Conservation (phyloP, 345 rosid species). For the Heritiera fomes region DNA sequence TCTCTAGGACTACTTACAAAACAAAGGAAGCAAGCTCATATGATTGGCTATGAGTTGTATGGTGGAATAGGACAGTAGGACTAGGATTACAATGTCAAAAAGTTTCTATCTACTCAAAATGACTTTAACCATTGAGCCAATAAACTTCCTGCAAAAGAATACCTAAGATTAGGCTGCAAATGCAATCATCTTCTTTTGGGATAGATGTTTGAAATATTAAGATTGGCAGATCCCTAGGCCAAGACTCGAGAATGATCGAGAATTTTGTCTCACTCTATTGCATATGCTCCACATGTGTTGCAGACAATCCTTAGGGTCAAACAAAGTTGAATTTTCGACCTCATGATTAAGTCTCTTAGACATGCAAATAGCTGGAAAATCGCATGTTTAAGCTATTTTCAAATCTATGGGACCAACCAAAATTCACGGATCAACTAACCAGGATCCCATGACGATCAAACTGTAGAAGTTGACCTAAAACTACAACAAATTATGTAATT, state of each 20-base stretch:
- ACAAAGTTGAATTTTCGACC: slow-evolving; percentile 28
- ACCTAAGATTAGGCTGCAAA: slow-evolving; percentile 8
- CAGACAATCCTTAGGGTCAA: slow-evolving; percentile 22
- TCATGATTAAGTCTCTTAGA: slow-evolving; percentile 19
- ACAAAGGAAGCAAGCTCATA: neutral
- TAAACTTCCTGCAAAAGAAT: slow-evolving; percentile 24
- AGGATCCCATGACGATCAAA: slow-evolving; percentile 20
- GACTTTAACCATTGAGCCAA: slow-evolving; percentile 39
- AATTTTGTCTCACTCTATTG: slow-evolving; percentile 18
- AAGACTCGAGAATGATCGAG: neutral
- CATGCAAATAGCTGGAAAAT: slow-evolving; percentile 6
- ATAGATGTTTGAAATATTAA: slow-evolving; percentile 13
- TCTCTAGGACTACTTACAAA: neutral
- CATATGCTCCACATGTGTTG: slow-evolving; percentile 21
- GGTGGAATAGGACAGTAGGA: neutral
- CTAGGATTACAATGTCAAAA: slow-evolving; percentile 22
- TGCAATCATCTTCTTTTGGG: neutral
- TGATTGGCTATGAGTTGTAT: neutral
- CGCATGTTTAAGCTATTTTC: slow-evolving; percentile 4
- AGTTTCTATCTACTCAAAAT: neutral
- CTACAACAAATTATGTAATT: neutral
- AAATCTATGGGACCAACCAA: slow-evolving; percentile 27
- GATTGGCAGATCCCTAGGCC: slow-evolving; percentile 23
- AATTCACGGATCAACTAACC: slow-evolving; percentile 50
- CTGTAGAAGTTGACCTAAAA: slow-evolving; percentile 18